A percentile compares a stretch with the other conserved stretches of the same genome.
These are phyloP conservation scores for Leccinum variicolor DNA, from an alignment of 768 basidiomycete genomes.

Conservation along the genomic window DNA sequence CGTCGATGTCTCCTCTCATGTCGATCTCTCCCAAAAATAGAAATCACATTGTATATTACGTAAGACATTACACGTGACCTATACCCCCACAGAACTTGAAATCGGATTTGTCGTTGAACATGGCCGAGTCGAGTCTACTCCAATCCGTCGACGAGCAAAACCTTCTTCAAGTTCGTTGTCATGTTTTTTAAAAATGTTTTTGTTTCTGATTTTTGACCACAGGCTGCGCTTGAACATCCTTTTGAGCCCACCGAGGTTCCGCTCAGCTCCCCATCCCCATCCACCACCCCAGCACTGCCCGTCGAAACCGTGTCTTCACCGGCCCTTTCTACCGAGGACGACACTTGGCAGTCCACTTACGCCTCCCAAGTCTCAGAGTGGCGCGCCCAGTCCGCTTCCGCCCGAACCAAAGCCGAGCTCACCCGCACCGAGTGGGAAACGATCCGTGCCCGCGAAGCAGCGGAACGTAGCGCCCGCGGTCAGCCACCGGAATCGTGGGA, in stretches of 20 bases:
- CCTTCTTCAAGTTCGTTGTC: slow-evolving; percentile 20
- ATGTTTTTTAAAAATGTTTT: neutral
- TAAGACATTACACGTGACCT: slow-evolving; percentile 1
- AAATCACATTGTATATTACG: neutral
- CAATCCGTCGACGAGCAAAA: slow-evolving; percentile 19
- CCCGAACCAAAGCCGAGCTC: slow-evolving; percentile 71
- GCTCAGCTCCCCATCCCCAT: slow-evolving; percentile 3
- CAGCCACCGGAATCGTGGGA: slow-evolving; percentile 21
- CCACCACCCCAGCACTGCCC: neutral
- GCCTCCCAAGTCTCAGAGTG: slow-evolving; percentile 65
- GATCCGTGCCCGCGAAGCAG: slow-evolving; percentile 43
- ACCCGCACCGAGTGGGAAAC: slow-evolving; percentile 71
- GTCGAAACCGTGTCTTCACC: neutral
- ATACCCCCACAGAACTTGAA: no score
- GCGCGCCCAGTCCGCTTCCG: slow-evolving; percentile 69
- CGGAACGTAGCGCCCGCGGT: slow-evolving; percentile 39
- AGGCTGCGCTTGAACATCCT: slow-evolving; percentile 26
- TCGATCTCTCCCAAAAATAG: slow-evolving; percentile 2
- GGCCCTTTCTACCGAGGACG: slow-evolving; percentile 27
- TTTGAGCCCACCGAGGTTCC: slow-evolving; percentile 26
- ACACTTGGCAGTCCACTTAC: slow-evolving; percentile 65
- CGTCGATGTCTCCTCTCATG: slow-evolving; percentile 14
- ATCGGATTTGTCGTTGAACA: no score
- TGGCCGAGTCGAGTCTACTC: slow-evolving; percentile 26
- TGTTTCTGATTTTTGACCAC: neutral